phyloP scores from a whole-genome alignment of 805 yeast genomes.

The Lipomyces yamadae region DNA sequence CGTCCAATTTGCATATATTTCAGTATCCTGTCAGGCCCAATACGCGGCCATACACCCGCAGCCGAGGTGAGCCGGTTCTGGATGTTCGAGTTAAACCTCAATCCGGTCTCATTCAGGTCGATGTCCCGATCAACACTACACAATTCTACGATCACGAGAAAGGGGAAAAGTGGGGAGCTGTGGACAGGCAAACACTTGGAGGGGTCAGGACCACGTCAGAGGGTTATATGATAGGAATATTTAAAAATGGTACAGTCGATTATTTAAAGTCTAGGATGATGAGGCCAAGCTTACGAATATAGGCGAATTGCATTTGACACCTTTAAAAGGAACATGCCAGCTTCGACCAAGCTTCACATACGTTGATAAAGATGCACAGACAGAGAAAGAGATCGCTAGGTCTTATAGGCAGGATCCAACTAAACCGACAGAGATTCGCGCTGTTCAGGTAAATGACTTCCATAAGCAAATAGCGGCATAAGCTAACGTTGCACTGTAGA shows the following conservation, averaged over 20 bases:
- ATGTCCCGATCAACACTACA: conserved; percentile 71
- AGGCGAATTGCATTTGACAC: conserved; percentile 61
- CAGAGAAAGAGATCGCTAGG: conserved; percentile 51
- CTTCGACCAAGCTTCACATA: conserved; percentile 81
- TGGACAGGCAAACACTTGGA: conserved; percentile 60
- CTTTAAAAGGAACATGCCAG: conserved; percentile 72
- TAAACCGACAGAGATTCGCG: conserved; percentile 57
- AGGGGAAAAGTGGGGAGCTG: conserved; percentile 66
- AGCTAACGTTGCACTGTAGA: conserved; percentile 37
- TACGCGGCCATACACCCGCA: conserved; percentile 48
- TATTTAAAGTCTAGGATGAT: neutral
- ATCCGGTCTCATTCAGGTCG: conserved; percentile 71
- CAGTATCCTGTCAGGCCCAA: conserved; percentile 68
- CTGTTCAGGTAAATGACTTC: conserved; percentile 54
- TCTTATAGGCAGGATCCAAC: conserved; percentile 50
- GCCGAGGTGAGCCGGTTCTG: conserved; percentile 49
- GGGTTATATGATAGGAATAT: conserved; percentile 49
- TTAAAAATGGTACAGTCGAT: conserved; percentile 46
- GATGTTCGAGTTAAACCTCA: conserved; percentile 62
- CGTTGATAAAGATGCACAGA: conserved; percentile 63
- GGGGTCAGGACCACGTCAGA: conserved; percentile 61
- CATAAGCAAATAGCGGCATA: neutral
- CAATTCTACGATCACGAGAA: conserved; percentile 70
- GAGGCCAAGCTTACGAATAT: neutral
- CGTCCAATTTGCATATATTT: conserved; percentile 50